phyloP scores from a whole-genome alignment of 805 yeast genomes.

The Metschnikowia peoriensis region DNA sequence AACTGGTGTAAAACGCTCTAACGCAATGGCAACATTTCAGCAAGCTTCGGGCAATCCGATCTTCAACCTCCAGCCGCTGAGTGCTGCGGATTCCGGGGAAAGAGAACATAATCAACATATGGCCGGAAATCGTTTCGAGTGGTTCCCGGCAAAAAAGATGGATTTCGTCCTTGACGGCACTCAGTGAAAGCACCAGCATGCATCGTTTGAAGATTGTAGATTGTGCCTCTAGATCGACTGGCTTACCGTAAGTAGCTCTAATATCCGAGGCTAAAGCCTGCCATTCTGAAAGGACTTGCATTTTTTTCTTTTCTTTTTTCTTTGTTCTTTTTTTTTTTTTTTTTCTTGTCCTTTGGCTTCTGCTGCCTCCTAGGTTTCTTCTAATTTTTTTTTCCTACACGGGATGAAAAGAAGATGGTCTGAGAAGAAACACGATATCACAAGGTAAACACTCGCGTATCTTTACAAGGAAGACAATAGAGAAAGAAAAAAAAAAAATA shows the following conservation, averaged over 20 bases:
- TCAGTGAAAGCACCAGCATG: constrained; percentile 18
- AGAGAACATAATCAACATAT: constrained; percentile 59
- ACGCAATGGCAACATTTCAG: constrained; percentile 55
- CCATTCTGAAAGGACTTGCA: constrained; percentile 5
- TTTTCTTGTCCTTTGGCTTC: background rate
- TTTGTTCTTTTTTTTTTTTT: background rate
- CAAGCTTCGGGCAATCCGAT: constrained; percentile 43
- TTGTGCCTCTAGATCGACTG: constrained; percentile 29
- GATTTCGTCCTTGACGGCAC: constrained; percentile 12
- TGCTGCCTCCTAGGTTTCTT: background rate
- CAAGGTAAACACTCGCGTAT: background rate
- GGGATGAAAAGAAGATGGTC: background rate
- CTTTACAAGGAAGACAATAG: background rate
- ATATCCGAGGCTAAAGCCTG: constrained; percentile 23
- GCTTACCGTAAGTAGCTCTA: constrained; percentile 23
- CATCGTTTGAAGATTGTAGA: constrained; percentile 27
- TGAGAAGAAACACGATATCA: background rate
- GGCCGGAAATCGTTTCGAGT: constrained; percentile 49
- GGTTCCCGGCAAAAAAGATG: constrained; percentile 60
- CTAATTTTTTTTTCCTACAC: background rate
- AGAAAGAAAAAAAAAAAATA: no score
- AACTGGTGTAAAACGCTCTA: constrained; percentile 49
- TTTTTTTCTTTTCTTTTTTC: background rate
- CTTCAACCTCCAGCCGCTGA: constrained; percentile 31
- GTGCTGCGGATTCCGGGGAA: constrained; percentile 41